These are phyloP conservation scores for Nitzschia inconspicua DNA, from an alignment of 108 stramenopile genomes.

Conservation along the genomic window DNA sequence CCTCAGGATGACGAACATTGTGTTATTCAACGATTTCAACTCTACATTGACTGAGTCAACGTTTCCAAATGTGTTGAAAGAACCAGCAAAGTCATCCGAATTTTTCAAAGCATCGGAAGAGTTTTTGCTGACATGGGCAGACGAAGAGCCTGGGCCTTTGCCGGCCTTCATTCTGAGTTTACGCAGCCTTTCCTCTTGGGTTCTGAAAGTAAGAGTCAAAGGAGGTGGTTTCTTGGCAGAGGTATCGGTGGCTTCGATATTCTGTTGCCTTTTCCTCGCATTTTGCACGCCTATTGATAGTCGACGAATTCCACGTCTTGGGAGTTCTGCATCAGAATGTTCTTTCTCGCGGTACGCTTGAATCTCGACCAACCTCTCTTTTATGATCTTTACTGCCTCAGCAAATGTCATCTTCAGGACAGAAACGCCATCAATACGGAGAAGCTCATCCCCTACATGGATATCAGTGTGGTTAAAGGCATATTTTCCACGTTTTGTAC, in stretches of 20 bases:
- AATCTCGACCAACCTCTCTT: slow-evolving; percentile 34
- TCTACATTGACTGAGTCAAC: slow-evolving; percentile 63
- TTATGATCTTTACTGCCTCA: slow-evolving; percentile 83
- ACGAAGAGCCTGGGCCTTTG: background rate
- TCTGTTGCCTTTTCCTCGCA: background rate
- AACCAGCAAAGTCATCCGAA: background rate
- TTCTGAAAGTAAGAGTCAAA: slow-evolving; percentile 79
- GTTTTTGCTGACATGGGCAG: background rate
- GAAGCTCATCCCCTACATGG: slow-evolving; percentile 87
- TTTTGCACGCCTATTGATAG: slow-evolving; percentile 15
- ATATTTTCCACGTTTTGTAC: slow-evolving; percentile 74
- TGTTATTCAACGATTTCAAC: slow-evolving; percentile 73
- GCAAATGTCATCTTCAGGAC: slow-evolving; percentile 68
- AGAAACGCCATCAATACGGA: slow-evolving; percentile 72
- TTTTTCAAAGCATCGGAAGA: background rate
- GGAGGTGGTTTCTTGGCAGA: slow-evolving; percentile 14
- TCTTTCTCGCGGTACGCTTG: slow-evolving; percentile 1
- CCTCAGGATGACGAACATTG: slow-evolving; percentile 76
- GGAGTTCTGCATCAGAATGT: background rate
- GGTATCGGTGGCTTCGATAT: background rate
- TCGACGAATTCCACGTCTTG: slow-evolving; percentile 2
- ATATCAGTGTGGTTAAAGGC: slow-evolving; percentile 84
- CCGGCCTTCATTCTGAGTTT: slow-evolving; percentile 61
- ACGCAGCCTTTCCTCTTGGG: slow-evolving; percentile 86
- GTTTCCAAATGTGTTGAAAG: slow-evolving; percentile 5